Conservation (phyloP, 106 monocot species). For the Phalaenopsis aphrodite region DNA sequence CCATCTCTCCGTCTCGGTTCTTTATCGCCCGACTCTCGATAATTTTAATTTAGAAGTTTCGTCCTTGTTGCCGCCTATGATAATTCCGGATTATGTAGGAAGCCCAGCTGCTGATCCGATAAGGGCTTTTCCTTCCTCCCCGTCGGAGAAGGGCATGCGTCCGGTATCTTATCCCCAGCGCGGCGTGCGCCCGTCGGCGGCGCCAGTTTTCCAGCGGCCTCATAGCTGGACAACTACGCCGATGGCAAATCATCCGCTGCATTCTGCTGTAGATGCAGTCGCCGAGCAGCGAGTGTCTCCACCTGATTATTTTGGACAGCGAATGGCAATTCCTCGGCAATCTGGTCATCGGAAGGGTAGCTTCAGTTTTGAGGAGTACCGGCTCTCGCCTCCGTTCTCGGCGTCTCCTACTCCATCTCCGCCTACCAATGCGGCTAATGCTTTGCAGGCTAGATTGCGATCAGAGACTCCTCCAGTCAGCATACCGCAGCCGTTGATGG, state of each 20-base stretch:
- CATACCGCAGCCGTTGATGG: conserved; percentile 41
- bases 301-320: conserved; percentile 10
- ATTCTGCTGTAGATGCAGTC: conserved; percentile 7
- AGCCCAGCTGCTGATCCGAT: conserved; percentile 85
- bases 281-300: conserved; percentile 15
- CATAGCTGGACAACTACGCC: conserved; percentile 65
- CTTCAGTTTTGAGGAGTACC: conserved; percentile 36
- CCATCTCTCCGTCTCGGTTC: conserved; percentile 43
- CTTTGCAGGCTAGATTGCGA: conserved; percentile 34
- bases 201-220: conserved; percentile 31
- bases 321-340: conserved; percentile 8
- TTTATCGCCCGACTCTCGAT: conserved; percentile 47
- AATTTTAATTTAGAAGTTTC: conserved; percentile 64
- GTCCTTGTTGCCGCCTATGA: conserved; percentile 49
- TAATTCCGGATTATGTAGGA: conserved; percentile 85
- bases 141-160: conserved; percentile 7
- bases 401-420: conserved; percentile 78
- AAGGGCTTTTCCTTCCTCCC: conserved; percentile 61
- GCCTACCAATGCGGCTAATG: conserved; percentile 36
- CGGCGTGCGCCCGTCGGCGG: conserved; percentile 8
- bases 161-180: conserved; percentile 33
- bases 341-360: conserved; percentile 22
- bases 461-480: conserved; percentile 64
- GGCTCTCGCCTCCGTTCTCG: conserved; percentile 57
- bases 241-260: conserved; percentile 27